Base-by-base conservation (phyloP, 768 basidiomycete species). In the Collybia nuda region DNA sequence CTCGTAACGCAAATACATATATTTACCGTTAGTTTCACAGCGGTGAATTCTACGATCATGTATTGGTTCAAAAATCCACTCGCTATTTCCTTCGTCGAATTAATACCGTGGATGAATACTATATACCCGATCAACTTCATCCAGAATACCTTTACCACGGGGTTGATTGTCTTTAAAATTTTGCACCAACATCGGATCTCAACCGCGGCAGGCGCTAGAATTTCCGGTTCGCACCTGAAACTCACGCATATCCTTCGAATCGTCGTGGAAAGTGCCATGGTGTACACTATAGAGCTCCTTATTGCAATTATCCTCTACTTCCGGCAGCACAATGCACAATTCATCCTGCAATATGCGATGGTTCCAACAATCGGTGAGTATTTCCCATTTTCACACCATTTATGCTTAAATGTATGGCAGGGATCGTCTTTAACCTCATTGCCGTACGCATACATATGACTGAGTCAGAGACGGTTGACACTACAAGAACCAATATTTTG, bases 241-340 rank as follows among this genome's bases (percentile, higher is more conserved):
- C 24, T 26, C 7, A 49, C 65, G 4, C 51, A 45, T 12, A 48
- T 67, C 24, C 49, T 64, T 29, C 59, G 63, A 17, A 65, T 68
- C 37, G 51, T 68, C 9, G 46, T 68, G 26, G 67, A 68, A 46
- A 68, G 67, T 43, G 67, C 67, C 3, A 57, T 61, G 49, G 52
- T 67, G 14, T 68, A 67, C 48, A 66, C 66, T 4, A 36, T 66
- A 6, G 52, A 66, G 37, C 48, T 65, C 11, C 51, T 67, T 26
- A 38, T 66, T 29, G 54, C 66, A 6, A 61, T 67, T 23, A 57
- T 66, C 21, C 53, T 68, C 1, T 63, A 62, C 39, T 59, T 62
- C 14, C 28, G 58, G 32, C 47, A 56, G 17, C 55, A 60, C 40
- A 59, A 59, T 23, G 62, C 62, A 6, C 64, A 64, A 40, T 56